Evolutionary conservation across 768 basidiomycete genomes (phyloP).

Genomic region (Podaxis pistillaris): DNA sequence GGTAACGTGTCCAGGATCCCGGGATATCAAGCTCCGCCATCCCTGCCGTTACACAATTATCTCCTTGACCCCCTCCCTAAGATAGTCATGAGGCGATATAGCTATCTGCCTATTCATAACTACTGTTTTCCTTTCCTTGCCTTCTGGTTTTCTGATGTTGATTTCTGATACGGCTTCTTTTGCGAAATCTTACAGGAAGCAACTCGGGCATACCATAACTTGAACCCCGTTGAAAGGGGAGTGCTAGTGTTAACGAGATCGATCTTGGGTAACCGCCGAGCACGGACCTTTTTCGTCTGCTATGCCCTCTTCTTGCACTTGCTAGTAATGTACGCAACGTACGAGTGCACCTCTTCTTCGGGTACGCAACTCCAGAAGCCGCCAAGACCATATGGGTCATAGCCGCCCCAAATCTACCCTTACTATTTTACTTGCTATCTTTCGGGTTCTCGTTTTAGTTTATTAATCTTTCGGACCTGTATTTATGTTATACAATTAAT

Average conservation of each 20-base stretch:
- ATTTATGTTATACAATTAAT: constrained; percentile 18
- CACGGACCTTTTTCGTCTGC: constrained; percentile 85
- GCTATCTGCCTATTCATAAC: background rate
- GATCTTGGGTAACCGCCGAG: constrained; percentile 85
- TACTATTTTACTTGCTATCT: background rate
- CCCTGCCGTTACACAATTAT: background rate
- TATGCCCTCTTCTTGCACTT: constrained; percentile 82
- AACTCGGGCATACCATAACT: constrained; percentile 84
- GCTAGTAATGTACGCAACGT: constrained; percentile 77
- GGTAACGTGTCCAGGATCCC: background rate
- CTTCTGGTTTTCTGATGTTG: constrained; percentile 1
- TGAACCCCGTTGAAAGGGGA: constrained; percentile 89
- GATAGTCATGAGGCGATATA: background rate
- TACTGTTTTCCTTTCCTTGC: background rate
- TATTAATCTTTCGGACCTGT: constrained; percentile 15
- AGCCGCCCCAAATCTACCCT: background rate
- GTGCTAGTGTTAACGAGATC: constrained; percentile 82
- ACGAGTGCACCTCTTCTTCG: constrained; percentile 64
- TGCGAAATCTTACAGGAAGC: constrained; percentile 64
- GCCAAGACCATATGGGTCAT: constrained; percentile 43
- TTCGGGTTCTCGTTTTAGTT: constrained; percentile 1
- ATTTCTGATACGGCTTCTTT: background rate
- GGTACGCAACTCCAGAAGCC: constrained; percentile 49
- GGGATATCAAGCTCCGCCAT: background rate
- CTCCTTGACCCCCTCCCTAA: background rate